Evolutionary conservation across 2,329 filamentous ascomycete genomes (phyloP), one percentile per base, ranked within the genome.

Genomic region (Zymoseptoria brevis): DNA sequence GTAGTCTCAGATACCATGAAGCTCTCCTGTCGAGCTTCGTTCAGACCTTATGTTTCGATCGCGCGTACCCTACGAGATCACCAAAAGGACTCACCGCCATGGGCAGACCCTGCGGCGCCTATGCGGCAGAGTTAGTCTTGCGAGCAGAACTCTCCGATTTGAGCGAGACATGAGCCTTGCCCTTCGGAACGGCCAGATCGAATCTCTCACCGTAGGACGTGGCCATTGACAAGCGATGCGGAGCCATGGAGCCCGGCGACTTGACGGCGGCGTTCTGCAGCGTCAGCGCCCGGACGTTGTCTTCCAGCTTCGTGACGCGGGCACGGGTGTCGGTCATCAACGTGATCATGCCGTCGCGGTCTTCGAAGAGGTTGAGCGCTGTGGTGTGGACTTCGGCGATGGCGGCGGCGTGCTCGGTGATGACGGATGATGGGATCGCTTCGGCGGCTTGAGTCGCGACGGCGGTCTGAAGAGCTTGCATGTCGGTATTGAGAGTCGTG

Each of bases 121-220:
- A 45, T 45, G 35, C 35, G 16, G 35, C 35, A 45, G 13, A 45
- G 35, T 45, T 45, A 6, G 35, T 4, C 35, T 45, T 45, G 35
- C 35, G 35, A n/a, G 9, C 13, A n/a, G 3, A 11, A 22, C 7
- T 48, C 29, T 60, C 58, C 26, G 56, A 53, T 48, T 60, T 53
- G 5, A 64, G 53, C 22, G 24, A 41, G 13, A 64, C 54, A 22
- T 54, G 41, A n/a, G 60, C 35, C 19, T 51, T 60, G 13, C 66
- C 68, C 52, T 67, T 70, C 3, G 65, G 63, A 13, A 69, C 58
- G 5, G 53, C 50, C n/a, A 69, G 50, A 19, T 66, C 62, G 50
- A 68, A 29, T 6, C 57, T 50, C 50, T 61, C 58, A n/a, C 64
- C 63, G 57, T 63, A 62, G 22, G 56, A 49, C 11, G 57, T 63